Percentiles rank a stretch among this genome's conserved stretches.
These are phyloP conservation scores for Nelumbo lutea DNA, from an alignment of 164 flowering plant genomes.

Conservation along the genomic window DNA sequence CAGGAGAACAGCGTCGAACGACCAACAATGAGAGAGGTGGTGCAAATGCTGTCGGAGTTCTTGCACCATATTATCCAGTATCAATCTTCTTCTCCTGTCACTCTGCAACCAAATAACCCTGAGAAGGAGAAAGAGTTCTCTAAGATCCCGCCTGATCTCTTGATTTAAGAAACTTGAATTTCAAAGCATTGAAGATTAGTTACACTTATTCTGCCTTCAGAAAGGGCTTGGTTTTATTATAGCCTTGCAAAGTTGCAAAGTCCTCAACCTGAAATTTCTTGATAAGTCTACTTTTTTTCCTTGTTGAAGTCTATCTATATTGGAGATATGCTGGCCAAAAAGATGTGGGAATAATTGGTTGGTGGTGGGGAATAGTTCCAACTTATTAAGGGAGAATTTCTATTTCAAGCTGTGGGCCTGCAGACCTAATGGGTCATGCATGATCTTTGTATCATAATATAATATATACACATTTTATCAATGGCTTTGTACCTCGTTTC, in stretches of 20 bases:
- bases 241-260: slow-evolving; percentile 11
- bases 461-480: not conserved
- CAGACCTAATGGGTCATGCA: not conserved
- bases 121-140: slow-evolving; percentile 21
- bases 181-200: slow-evolving; percentile 2
- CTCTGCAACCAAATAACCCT: slow-evolving; percentile 8
- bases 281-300: not conserved
- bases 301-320: not conserved
- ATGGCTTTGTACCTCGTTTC: not conserved
- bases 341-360: slow-evolving; percentile 4
- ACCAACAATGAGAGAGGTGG: slow-evolving; percentile 89
- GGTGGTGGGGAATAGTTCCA: not conserved
- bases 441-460: not conserved
- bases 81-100: slow-evolving; percentile 3
- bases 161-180: slow-evolving; percentile 17
- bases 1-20: slow-evolving; percentile 70
- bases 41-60: slow-evolving; percentile 82
- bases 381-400: not conserved
- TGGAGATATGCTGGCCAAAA: slow-evolving; percentile 10
- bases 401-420: not conserved
- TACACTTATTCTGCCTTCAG: not conserved
- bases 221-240: slow-evolving; percentile 7
- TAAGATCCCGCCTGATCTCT: slow-evolving; percentile 24
- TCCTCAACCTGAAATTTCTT: not conserved
- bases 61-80: not conserved